Percentiles rank a stretch among this genome's conserved stretches.
phyloP scores from a whole-genome alignment of 768 basidiomycete genomes.

The Rhodotorula kratochvilovae region DNA sequence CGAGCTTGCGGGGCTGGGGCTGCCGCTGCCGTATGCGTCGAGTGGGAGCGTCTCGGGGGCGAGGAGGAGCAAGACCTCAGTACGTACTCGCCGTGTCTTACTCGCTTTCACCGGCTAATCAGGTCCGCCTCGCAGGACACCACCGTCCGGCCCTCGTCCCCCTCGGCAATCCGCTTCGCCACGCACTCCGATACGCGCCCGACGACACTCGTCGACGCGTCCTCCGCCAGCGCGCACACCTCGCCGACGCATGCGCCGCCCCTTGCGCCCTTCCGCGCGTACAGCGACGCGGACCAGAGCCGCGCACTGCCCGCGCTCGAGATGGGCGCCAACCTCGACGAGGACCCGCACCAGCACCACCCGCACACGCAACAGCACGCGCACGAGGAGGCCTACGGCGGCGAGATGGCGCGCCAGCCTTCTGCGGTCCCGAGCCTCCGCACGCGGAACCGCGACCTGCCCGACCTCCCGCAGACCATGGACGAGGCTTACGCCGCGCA shows the following conservation, averaged over 20 bases:
- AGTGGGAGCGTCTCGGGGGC: no score
- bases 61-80: conserved; percentile 15
- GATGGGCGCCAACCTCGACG: conserved; percentile 23
- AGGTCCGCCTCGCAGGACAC: neutral
- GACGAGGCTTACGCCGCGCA: neutral
- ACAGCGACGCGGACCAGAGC: neutral
- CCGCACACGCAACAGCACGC: neutral
- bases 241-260: neutral
- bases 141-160: neutral
- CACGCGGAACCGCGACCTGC: neutral
- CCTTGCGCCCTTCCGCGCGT: neutral
- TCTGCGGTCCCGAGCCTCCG: neutral
- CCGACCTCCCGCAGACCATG: neutral
- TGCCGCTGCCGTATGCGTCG: conserved; percentile 1
- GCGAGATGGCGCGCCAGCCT: neutral
- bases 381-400: neutral
- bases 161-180: conserved; percentile 1
- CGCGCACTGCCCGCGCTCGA: conserved; percentile 20
- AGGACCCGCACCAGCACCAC: neutral
- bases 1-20: neutral
- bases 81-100: neutral
- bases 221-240: neutral
- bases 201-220: neutral
- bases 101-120: neutral
- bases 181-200: neutral